Evolutionary conservation across 1,139 yeast genomes (phyloP), one percentile per base, ranked within the genome.

Genomic region (Diutina pseudorugosa): DNA sequence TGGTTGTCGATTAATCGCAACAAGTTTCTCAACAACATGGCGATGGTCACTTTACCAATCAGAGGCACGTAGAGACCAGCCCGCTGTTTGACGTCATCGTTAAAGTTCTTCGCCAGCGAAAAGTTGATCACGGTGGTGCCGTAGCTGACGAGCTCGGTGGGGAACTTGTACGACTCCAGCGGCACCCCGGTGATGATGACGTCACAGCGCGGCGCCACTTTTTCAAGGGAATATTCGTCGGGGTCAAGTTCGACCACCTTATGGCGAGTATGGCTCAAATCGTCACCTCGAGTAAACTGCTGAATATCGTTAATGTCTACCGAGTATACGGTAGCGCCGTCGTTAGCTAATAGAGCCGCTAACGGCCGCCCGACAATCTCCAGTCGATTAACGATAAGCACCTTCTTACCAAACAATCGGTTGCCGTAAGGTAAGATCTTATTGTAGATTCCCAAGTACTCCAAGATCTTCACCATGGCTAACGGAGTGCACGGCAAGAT

Each of bases 181-280:
- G 98, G 98, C 6, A 93, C 98, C 52, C 98, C 98, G 1, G 98
- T 93, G 59, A 93, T 86, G 53, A 93, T 81, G 18, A 93, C 96
- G 65, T 93, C 98, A 36, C 97, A 89, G 51, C 72, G 76, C 33
- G 79, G 75, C 2, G 93, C 85, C 50, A 86, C 79, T 52, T 82
- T 78, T 59, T 83, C 82, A 47, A 91, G 66, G 1, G 77, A 65
- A 21, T 67, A 63, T 21, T 75, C 69, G 25, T 66, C 65, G 41
- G 73, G 71, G 41, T 77, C 76, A 56, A 83, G 75, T 56, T 87
- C 95, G 47, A 80, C 77, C 20, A 90, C 97, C 58, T 83, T 85
- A 66, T 93, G 98, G 62, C 91, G 83, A 55, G 79, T 82, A 60
- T 85, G 82, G 66, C 80, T 82, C 61, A 93, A 75, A 51, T 95